phyloP scores from a whole-genome alignment of 202 grass and related monocot species.

The Brachypodium distachyon region DNA sequence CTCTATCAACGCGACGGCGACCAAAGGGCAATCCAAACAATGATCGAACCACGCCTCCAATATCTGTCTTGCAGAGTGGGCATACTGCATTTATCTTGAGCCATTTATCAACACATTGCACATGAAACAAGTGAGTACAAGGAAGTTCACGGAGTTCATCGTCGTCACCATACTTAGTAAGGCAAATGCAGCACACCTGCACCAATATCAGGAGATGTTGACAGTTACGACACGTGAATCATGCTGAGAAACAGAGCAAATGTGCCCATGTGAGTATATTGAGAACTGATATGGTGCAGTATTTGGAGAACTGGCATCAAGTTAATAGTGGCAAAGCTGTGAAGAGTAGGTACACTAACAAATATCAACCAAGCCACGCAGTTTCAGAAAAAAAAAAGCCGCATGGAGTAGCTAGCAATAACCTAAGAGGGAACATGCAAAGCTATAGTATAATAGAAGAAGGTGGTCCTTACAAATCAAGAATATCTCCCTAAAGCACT shows the following conservation, averaged over 20 bases:
- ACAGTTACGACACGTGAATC: neutral
- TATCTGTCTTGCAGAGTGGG: slow-evolving; percentile 73
- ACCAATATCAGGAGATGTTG: neutral
- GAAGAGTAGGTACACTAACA: neutral
- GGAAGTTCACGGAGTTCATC: slow-evolving; percentile 68
- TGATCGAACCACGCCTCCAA: slow-evolving; percentile 41
- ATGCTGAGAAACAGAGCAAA: neutral
- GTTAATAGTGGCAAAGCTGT: neutral
- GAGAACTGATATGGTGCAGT: neutral
- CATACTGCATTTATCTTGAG: slow-evolving; percentile 80
- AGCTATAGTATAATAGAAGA: neutral
- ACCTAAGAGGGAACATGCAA: neutral
- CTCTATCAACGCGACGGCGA: slow-evolving; percentile 32
- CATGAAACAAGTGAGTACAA: slow-evolving; percentile 74
- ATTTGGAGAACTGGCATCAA: neutral
- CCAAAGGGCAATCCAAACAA: slow-evolving; percentile 52
- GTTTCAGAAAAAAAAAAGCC: too few relatives aligned
- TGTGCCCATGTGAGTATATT: neutral
- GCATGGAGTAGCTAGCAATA: neutral
- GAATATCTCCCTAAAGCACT: slow-evolving; percentile 5
- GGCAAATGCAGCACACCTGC: slow-evolving; percentile 81
- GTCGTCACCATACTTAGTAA: slow-evolving; percentile 52
- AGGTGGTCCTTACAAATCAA: neutral
- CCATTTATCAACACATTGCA: slow-evolving; percentile 76
- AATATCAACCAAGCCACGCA: neutral